These are phyloP conservation scores for Tympanopsis confertula DNA, from an alignment of 2,329 filamentous ascomycete species.

Conservation along the genomic window DNA sequence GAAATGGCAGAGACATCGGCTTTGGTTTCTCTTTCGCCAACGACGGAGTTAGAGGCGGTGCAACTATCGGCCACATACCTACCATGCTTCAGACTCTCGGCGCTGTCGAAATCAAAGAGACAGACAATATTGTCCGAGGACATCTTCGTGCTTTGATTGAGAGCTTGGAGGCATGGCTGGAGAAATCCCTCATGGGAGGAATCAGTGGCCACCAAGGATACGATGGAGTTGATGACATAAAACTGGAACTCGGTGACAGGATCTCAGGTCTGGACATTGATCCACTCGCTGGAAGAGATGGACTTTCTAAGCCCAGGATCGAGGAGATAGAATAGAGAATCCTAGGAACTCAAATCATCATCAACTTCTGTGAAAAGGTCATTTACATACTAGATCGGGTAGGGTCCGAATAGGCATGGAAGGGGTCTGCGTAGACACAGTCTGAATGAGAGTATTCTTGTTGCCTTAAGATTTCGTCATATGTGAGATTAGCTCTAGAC, in stretches of 20 bases:
- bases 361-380: too few species aligned
- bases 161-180: constrained; percentile 26
- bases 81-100: constrained; percentile 19
- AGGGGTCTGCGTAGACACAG: too few species aligned
- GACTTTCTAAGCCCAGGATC: constrained; percentile 12
- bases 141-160: constrained; percentile 24
- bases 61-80: not conserved
- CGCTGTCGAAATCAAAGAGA: constrained; percentile 22
- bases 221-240: constrained; percentile 7
- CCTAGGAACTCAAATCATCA: too few species aligned
- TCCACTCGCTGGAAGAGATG: constrained; percentile 13
- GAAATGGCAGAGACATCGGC: constrained; percentile 12
- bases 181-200: constrained; percentile 25
- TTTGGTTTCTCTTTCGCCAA: constrained; percentile 22
- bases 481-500: too few species aligned
- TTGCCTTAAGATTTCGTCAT: too few species aligned
- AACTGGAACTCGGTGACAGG: constrained; percentile 19
- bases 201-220: constrained; percentile 13
- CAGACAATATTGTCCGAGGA: constrained; percentile 22
- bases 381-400: too few species aligned
- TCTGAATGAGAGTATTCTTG: too few species aligned
- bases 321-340: constrained; percentile 24
- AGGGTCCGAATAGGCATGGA: too few species aligned
- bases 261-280: constrained; percentile 23
- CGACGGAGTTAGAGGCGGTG: not conserved